phyloP scores from a whole-genome alignment of 192 early-diverging fungal genomes.

The Backusella tarrabulga region DNA sequence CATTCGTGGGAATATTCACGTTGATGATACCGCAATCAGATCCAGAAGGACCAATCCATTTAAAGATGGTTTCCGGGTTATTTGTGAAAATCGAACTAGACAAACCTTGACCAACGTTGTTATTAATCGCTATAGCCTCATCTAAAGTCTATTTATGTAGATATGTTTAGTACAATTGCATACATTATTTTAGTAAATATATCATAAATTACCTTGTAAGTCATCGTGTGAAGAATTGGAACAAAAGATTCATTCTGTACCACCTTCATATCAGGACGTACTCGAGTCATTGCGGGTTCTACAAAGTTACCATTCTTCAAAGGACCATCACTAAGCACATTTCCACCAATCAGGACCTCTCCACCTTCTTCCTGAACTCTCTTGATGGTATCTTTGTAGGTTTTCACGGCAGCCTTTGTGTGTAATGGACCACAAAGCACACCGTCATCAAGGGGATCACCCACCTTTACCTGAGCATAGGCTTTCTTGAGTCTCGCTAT shows the following conservation, averaged over 20 bases:
- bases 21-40: conserved; percentile 94
- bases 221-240: conserved; percentile 88
- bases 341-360: conserved; percentile 81
- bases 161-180: not conserved
- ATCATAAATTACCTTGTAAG: conserved; percentile 46
- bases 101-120: conserved; percentile 87
- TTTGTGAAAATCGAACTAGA: conserved; percentile 84
- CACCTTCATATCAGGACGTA: conserved; percentile 69
- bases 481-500: conserved; percentile 76
- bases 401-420: conserved; percentile 77
- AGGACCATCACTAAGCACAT: conserved; percentile 61
- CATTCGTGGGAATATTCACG: conserved; percentile 95
- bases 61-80: conserved; percentile 78
- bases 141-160: conserved; percentile 54
- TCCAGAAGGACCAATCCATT: conserved; percentile 89
- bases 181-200: not conserved
- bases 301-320: conserved; percentile 81
- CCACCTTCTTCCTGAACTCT: conserved; percentile 84
- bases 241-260: conserved; percentile 95
- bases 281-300: conserved; percentile 87
- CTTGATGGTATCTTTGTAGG: conserved; percentile 72
- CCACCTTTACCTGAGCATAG: conserved; percentile 84
- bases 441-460: conserved; percentile 80
- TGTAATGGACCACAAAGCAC: conserved; percentile 92
- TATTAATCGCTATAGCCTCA: conserved; percentile 88